A percentile compares a stretch with the other conserved stretches of the same genome.
These are phyloP conservation scores for Xerocomus spinulosus DNA, from an alignment of 768 basidiomycete species.

Conservation along the genomic window DNA sequence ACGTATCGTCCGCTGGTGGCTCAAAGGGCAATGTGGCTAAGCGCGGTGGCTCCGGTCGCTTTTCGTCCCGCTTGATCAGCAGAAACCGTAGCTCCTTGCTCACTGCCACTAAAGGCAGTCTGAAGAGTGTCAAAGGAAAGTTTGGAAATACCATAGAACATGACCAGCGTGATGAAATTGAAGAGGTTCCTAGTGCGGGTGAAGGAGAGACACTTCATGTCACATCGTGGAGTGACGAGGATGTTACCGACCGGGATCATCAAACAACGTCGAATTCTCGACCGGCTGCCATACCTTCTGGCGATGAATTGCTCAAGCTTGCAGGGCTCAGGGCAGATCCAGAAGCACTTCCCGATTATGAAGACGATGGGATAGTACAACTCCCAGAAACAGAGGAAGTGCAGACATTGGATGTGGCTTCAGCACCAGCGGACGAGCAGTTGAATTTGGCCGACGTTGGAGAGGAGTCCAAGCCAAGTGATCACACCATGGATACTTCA, in stretches of 20 bases:
- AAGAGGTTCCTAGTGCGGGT: constrained; percentile 3
- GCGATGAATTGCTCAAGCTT: constrained; percentile 44
- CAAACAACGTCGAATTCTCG: constrained; percentile 4
- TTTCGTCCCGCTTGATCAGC: constrained; percentile 39
- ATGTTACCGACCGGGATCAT: constrained; percentile 8
- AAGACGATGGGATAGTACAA: constrained; percentile 38
- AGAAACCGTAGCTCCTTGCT: constrained; percentile 50
- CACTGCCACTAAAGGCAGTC: constrained; percentile 46
- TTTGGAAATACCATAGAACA: constrained; percentile 20
- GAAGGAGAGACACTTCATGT: constrained; percentile 8
- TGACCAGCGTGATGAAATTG: constrained; percentile 22
- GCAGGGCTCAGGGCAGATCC: constrained; percentile 44
- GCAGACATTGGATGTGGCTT: constrained; percentile 5
- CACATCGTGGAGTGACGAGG: constrained; percentile 20
- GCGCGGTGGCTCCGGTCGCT: constrained; percentile 41
- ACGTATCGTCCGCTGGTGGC: constrained; percentile 9
- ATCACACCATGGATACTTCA: background rate
- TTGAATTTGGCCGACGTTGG: background rate
- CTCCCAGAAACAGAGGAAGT: background rate
- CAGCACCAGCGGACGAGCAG: background rate
- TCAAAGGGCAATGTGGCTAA: constrained; percentile 6
- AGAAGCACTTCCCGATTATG: constrained; percentile 51
- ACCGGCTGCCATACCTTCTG: constrained; percentile 30
- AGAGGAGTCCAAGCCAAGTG: constrained; percentile 2
- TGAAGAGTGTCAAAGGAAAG: constrained; percentile 49